phyloP scores from a whole-genome alignment of 306 rosid genomes.

The Quercus dentata region DNA sequence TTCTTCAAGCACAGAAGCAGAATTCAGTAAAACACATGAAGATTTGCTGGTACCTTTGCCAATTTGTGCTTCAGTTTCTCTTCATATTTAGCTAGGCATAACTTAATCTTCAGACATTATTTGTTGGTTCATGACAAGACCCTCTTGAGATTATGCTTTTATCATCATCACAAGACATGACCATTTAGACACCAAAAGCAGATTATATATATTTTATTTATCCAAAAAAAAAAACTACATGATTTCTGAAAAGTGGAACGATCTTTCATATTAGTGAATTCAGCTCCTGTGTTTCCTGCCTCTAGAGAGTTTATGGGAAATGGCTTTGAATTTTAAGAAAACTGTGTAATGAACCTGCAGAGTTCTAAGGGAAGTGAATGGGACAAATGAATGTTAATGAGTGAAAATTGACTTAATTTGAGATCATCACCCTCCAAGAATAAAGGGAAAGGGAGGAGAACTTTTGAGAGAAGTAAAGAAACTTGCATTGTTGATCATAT shows the following conservation, averaged over 20 bases:
- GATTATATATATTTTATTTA: no score
- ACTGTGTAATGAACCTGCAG: no score
- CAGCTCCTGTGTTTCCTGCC: background rate
- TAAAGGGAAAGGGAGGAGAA: no score
- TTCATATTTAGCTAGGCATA: slow-evolving; percentile 3
- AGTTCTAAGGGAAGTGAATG: no score
- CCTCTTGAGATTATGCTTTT: background rate
- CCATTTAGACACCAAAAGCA: no score
- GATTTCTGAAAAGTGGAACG: background rate
- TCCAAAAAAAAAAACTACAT: background rate
- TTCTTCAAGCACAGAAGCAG: slow-evolving; percentile 74
- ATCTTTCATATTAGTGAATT: slow-evolving; percentile 6
- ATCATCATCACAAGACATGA: background rate
- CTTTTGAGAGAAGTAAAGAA: no score
- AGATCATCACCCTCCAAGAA: no score
- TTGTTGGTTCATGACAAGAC: slow-evolving; percentile 16
- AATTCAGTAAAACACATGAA: slow-evolving; percentile 78
- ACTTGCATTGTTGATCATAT: no score
- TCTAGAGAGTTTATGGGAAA: background rate
- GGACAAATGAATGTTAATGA: no score
- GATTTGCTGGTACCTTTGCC: slow-evolving; percentile 81
- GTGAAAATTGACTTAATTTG: no score
- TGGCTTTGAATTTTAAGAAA: slow-evolving; percentile 6
- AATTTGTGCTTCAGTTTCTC: slow-evolving; percentile 4
- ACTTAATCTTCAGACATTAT: background rate